Evolutionary conservation across 495 filamentous ascomycete genomes (phyloP), one percentile per base, ranked within the genome.

Genomic region (Podospora fimiseda): DNA sequence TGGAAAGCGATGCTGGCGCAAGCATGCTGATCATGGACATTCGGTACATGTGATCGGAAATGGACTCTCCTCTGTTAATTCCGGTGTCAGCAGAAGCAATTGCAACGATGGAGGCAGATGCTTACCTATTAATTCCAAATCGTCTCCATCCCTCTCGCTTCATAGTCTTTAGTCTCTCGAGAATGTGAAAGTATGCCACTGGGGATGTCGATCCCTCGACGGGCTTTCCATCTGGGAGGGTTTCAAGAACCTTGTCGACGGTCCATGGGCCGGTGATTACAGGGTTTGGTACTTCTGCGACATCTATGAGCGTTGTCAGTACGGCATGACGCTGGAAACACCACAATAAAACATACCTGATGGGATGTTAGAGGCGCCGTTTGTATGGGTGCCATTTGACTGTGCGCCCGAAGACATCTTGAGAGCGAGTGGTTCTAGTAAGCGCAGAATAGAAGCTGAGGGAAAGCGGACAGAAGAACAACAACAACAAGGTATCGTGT

Each of bases 41-140:
- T 64, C 93, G 89, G 71, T 98, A 97, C 93, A 98, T 98, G 75
- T 98, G 93, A 71, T 98, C 93, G 21, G 89, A 80, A 67, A 98
- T 96, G 1, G 88, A 93, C 70, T 98, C 93, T 54, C 76, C 76
- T 19, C 69, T 72, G 44, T 24, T 42, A 7, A 55, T 40, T 53
- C 36, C 56, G 46, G 22, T 24, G 48, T 60, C 38, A 62, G 53
- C 5, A 14, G 9, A n/a, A 43, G 38, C 21, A 42, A 7, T 9
- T 11, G 2, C 7, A 3, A 14, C 15, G 18, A 13, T 2, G 14
- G 13, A 20, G 8, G 24, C 18, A 50, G 1, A 15, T 18, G 13
- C 46, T 21, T 60, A 78, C 76, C 79, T 61, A 38, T 80, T 60
- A 64, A 97, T 89, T 41, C 80, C 82, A 63, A 96, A 94, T 30